These are phyloP conservation scores for Pseudogymnoascus sp. DNA, from an alignment of 2,329 filamentous ascomycete genomes.

Conservation along the genomic window DNA sequence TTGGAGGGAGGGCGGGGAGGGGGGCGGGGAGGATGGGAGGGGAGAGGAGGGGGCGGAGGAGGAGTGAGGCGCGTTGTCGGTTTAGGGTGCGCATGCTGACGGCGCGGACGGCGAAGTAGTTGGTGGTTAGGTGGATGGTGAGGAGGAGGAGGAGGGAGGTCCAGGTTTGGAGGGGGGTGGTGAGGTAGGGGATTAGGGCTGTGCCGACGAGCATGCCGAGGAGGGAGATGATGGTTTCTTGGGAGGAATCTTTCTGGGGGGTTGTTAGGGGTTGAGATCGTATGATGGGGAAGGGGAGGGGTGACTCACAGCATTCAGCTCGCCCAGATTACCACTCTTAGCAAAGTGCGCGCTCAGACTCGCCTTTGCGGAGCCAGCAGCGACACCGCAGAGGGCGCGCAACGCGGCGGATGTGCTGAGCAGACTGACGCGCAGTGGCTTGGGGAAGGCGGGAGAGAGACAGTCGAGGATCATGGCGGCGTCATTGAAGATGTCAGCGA, in stretches of 20 bases:
- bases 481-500: slow-evolving; percentile 64
- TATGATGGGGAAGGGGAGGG: background rate
- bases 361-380: slow-evolving; percentile 82
- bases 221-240: slow-evolving; percentile 87
- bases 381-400: slow-evolving; percentile 72
- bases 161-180: slow-evolving; percentile 65
- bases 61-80: slow-evolving; percentile 72
- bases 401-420: slow-evolving; percentile 53
- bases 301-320: slow-evolving; percentile 68
- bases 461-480: slow-evolving; percentile 62
- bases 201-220: slow-evolving; percentile 80
- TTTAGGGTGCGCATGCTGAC: slow-evolving; percentile 82
- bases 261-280: slow-evolving; percentile 11
- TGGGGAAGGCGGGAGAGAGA: slow-evolving; percentile 55
- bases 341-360: slow-evolving; percentile 90
- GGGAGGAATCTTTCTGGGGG: slow-evolving; percentile 68
- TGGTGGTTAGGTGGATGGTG: slow-evolving; percentile 68
- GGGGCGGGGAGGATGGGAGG: background rate
- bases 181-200: slow-evolving; percentile 67
- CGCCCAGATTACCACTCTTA: slow-evolving; percentile 73
- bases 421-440: slow-evolving; percentile 44
- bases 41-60: slow-evolving; percentile 52
- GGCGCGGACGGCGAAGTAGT: slow-evolving; percentile 74
- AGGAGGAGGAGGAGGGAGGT: slow-evolving; percentile 62
- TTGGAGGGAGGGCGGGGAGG: background rate